phyloP scores from a whole-genome alignment of 2,329 filamentous ascomycete species.

The Aspergillus quadrilineatus region DNA sequence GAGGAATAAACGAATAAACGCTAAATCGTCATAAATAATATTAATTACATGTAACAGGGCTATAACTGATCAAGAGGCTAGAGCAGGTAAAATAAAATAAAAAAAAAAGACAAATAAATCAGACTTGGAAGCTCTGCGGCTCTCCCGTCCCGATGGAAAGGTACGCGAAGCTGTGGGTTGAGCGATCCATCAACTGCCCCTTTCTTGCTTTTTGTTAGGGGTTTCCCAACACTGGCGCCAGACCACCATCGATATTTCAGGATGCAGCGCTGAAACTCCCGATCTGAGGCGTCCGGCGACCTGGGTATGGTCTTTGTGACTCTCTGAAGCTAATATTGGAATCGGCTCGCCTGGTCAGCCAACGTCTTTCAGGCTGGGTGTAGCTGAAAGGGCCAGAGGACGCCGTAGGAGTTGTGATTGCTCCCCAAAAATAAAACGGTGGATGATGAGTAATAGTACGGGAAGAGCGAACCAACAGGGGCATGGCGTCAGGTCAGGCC shows the following conservation, averaged over 20 bases:
- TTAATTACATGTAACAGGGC: slow-evolving; percentile 2
- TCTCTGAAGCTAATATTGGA: not conserved
- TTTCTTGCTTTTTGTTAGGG: slow-evolving; percentile 26
- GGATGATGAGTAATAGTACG: slow-evolving; percentile 13
- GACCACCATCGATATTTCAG: not conserved
- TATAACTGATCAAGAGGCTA: not conserved
- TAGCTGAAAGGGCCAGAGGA: not conserved
- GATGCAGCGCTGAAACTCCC: not conserved
- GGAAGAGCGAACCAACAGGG: slow-evolving; percentile 6
- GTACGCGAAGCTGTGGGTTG: slow-evolving; percentile 27
- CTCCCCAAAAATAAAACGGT: slow-evolving; percentile 11
- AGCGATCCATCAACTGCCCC: slow-evolving; percentile 22
- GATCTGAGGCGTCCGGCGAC: not conserved
- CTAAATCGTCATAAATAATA: slow-evolving; percentile 10
- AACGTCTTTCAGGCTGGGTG: not conserved
- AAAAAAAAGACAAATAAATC: slow-evolving; percentile 11
- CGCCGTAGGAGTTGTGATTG: slow-evolving; percentile 9
- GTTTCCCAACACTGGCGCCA: slow-evolving; percentile 15
- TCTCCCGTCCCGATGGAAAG: slow-evolving; percentile 38
- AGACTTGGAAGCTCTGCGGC: slow-evolving; percentile 23
- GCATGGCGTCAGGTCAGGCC: slow-evolving; percentile 6
- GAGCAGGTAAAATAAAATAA: not conserved
- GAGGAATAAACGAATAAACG: slow-evolving; percentile 8
- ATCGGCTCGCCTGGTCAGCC: not conserved
- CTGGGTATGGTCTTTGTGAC: not conserved